Conservation (phyloP, 768 basidiomycete species). For the Auriculariales sp. region DNA sequence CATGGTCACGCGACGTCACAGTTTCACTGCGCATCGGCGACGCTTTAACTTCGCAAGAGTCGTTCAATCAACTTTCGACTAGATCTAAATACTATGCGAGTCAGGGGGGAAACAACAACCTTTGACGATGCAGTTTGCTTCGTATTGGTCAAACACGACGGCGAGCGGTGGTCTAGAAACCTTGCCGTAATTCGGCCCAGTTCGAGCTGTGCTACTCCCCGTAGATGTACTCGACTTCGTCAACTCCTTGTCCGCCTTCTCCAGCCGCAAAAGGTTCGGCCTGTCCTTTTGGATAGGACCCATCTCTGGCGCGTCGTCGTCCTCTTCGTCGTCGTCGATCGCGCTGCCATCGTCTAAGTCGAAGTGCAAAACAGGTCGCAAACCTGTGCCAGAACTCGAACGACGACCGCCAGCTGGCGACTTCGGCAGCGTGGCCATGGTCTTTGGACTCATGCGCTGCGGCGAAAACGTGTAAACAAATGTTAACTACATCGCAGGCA, state of each 20-base stretch:
- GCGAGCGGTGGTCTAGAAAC: too few species aligned
- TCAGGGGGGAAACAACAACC: too few species aligned
- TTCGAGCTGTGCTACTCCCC: too few species aligned
- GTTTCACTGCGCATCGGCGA: too few species aligned
- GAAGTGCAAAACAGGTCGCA: conserved; percentile 69
- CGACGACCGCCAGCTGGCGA: conserved; percentile 71
- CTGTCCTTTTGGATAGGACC: conserved; percentile 67
- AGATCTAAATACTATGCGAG: too few species aligned
- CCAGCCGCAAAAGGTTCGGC: conserved; percentile 57
- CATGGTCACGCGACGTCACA: too few species aligned
- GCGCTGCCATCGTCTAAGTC: conserved; percentile 67
- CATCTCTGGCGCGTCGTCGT: conserved; percentile 57
- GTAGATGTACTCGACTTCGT: conserved; percentile 57
- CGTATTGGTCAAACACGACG: too few species aligned
- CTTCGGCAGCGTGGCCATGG: conserved; percentile 84
- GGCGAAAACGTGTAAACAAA: conserved; percentile 3
- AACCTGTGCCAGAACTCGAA: conserved; percentile 69
- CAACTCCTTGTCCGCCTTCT: conserved; percentile 46
- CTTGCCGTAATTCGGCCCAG: too few species aligned
- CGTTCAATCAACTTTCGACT: too few species aligned
- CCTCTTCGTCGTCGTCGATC: conserved; percentile 43
- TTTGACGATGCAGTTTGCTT: too few species aligned
- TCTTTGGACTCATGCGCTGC: conserved; percentile 93
- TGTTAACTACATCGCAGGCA: background rate
- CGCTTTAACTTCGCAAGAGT: too few species aligned